Evolutionary conservation across 78 protist species (phyloP).

Genomic region (Ministeria vibrans): DNA sequence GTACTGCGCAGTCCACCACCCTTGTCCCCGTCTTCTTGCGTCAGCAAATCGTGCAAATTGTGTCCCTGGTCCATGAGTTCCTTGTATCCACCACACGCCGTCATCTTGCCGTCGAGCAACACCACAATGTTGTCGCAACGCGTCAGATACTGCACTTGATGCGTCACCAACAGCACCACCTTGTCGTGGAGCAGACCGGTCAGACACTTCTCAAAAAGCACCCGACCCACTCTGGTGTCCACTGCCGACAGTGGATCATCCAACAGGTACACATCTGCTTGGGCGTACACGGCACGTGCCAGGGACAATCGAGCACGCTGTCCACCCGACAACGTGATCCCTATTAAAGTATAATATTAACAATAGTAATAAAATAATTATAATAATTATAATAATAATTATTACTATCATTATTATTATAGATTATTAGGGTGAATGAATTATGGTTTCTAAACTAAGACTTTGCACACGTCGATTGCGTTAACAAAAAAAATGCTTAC

Average conservation of each 20-base stretch:
- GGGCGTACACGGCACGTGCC: conserved; percentile 66
- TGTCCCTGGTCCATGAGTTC: no score
- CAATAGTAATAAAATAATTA: neutral
- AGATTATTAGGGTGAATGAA: no score
- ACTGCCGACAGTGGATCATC: conserved; percentile 55
- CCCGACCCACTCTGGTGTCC: conserved; percentile 60
- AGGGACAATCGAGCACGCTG: conserved; percentile 50
- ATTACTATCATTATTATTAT: no score
- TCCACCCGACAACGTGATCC: conserved; percentile 68
- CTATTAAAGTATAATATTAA: no score
- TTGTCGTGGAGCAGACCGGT: conserved; percentile 35
- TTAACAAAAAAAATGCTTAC: no score
- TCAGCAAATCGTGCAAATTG: no score
- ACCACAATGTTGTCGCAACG: conserved; percentile 21
- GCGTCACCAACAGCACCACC: conserved; percentile 72
- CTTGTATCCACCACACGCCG: conserved; percentile 45
- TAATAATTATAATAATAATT: no score
- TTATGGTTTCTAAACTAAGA: no score
- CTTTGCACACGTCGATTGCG: no score
- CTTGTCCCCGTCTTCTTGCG: no score
- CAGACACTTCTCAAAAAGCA: conserved; percentile 43
- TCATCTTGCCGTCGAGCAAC: conserved; percentile 55
- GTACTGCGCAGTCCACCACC: no score
- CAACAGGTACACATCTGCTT: conserved; percentile 39
- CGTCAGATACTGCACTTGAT: conserved; percentile 37